A percentile compares a stretch with the other conserved stretches of the same genome.
Conservation (phyloP, 1,284 basidiomycete species). For the Athelia psychrophila region DNA sequence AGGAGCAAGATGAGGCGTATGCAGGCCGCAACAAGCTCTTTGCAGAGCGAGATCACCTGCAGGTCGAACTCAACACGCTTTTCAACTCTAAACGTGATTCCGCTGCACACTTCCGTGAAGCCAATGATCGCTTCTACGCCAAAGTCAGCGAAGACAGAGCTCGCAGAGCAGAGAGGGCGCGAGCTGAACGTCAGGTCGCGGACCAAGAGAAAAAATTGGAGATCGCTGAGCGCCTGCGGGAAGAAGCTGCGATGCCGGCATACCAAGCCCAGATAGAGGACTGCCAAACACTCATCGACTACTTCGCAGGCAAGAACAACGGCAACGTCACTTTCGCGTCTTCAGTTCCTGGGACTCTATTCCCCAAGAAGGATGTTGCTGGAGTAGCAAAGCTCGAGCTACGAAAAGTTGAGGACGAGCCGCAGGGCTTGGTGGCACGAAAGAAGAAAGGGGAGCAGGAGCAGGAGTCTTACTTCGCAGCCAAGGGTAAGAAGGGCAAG, state of each 20-base stretch:
- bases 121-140: constrained; percentile 77
- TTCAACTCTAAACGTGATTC: constrained; percentile 82
- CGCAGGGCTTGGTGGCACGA: constrained; percentile 73
- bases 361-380: constrained; percentile 44
- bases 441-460: constrained; percentile 94
- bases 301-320: constrained; percentile 75
- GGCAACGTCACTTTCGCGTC: constrained; percentile 53
- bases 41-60: constrained; percentile 82
- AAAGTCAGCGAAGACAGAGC: constrained; percentile 86
- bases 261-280: constrained; percentile 96
- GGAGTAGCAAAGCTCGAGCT: constrained; percentile 85
- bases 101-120: constrained; percentile 69
- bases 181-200: constrained; percentile 80
- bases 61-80: constrained; percentile 70
- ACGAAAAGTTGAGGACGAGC: constrained; percentile 76
- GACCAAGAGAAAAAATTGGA: constrained; percentile 85
- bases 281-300: constrained; percentile 92
- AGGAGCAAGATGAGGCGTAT: constrained; percentile 84
- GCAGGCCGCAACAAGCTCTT: constrained; percentile 83
- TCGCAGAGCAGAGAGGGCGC: constrained; percentile 76
- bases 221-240: constrained; percentile 78
- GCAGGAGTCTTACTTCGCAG: constrained; percentile 73
- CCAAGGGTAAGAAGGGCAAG: constrained; percentile 75
- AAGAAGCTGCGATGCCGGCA: constrained; percentile 90
- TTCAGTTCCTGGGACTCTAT: constrained; percentile 31